phyloP scores from a whole-genome alignment of 2,329 filamentous ascomycete genomes.

The Talaromyces marneffei region DNA sequence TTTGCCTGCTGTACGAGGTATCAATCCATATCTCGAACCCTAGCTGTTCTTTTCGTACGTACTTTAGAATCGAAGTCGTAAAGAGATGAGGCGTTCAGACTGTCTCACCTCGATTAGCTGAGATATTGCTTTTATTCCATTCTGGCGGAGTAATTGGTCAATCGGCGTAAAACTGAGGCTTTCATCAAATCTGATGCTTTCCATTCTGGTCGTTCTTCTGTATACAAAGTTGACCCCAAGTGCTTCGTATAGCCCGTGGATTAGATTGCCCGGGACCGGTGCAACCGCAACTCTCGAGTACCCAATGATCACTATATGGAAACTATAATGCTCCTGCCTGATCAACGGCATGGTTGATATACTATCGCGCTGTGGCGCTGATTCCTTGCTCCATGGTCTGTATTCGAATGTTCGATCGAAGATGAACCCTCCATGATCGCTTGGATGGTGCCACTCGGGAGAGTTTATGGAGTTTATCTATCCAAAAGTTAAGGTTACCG shows the following conservation, averaged over 20 bases:
- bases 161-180: neutral
- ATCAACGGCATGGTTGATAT: neutral
- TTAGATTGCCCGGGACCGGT: neutral
- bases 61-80: neutral
- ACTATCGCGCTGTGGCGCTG: too few species aligned
- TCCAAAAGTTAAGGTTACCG: neutral
- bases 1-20: neutral
- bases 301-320: neutral
- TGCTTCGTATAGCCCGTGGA: neutral
- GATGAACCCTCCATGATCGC: neutral
- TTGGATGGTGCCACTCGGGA: neutral
- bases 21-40: neutral
- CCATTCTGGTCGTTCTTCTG: neutral
- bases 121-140: neutral
- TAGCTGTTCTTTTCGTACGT: neutral
- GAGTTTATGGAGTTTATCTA: neutral
- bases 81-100: neutral
- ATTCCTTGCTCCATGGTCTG: neutral
- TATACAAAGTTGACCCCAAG: too few species aligned
- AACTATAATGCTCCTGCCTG: neutral
- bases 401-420: slow-evolving; percentile 1
- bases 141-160: neutral
- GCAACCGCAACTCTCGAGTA: neutral
- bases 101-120: neutral
- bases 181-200: neutral